These are phyloP conservation scores for Silene latifolia DNA, from an alignment of 148 eudicot species.

Conservation along the genomic window DNA sequence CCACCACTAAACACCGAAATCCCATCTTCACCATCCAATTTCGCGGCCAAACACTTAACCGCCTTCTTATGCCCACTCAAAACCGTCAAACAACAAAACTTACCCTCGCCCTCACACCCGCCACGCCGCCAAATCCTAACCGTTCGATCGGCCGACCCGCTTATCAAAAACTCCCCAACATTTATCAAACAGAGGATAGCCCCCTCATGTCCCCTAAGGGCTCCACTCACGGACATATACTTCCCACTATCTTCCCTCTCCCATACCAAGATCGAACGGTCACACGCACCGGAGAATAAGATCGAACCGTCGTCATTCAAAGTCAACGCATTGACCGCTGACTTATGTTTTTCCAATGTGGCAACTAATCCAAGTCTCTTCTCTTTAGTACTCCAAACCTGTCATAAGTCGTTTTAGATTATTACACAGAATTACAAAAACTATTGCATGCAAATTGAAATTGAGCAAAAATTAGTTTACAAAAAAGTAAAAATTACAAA, in stretches of 20 bases:
- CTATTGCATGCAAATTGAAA: too few relatives aligned
- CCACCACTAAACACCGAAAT: conserved; percentile 60
- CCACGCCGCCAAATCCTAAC: conserved; percentile 67
- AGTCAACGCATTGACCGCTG: conserved; percentile 67
- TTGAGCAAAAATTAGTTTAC: too few relatives aligned
- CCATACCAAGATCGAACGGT: conserved; percentile 78
- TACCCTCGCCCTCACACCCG: conserved; percentile 42
- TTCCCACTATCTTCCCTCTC: conserved; percentile 49
- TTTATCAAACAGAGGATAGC: conserved; percentile 58
- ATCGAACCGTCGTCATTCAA: conserved; percentile 41
- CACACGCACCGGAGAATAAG: conserved; percentile 71
- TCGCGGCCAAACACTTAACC: conserved; percentile 51
- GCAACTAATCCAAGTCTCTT: conserved; percentile 25
- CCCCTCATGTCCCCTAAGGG: conserved; percentile 62
- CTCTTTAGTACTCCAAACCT: conserved; percentile 13
- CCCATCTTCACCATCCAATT: conserved; percentile 26
- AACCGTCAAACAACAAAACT: conserved; percentile 45
- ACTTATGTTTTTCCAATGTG: conserved; percentile 62
- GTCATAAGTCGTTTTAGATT: too few relatives aligned
- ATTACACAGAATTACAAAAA: too few relatives aligned
- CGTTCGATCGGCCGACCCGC: conserved; percentile 83
- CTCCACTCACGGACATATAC: conserved; percentile 56
- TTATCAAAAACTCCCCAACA: conserved; percentile 50
- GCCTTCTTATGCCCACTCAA: conserved; percentile 53
- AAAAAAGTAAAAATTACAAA: too few relatives aligned